phyloP scores from a whole-genome alignment of 2,329 filamentous ascomycete species.

The Colletotrichum karsti region DNA sequence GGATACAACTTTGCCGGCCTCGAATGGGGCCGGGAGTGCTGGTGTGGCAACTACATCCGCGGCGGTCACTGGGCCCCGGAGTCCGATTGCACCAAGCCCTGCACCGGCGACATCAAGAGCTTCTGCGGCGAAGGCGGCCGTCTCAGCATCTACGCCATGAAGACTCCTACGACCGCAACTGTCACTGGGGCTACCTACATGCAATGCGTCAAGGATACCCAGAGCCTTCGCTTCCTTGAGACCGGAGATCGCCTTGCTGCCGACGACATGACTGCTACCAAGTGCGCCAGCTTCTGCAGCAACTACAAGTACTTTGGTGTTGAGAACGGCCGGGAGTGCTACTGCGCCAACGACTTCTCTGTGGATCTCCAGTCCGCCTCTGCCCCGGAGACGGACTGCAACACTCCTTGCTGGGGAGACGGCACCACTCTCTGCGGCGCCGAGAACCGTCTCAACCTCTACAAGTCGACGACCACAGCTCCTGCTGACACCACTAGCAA shows the following conservation, averaged over 20 bases:
- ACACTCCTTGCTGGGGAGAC: conserved; percentile 44
- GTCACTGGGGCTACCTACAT: conserved; percentile 37
- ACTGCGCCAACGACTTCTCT: conserved; percentile 23
- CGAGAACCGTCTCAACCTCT: conserved; percentile 43
- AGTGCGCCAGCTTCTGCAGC: conserved; percentile 59
- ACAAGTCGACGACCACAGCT: conserved; percentile 32
- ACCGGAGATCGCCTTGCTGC: conserved; percentile 47
- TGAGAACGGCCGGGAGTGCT: conserved; percentile 32
- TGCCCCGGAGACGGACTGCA: conserved; percentile 38
- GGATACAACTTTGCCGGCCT: conserved; percentile 50
- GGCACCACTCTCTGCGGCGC: conserved; percentile 45
- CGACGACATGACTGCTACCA: conserved; percentile 53
- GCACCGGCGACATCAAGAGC: conserved; percentile 44
- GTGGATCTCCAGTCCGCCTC: background rate
- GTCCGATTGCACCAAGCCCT: conserved; percentile 49
- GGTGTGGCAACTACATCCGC: conserved; percentile 43
- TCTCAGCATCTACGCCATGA: conserved; percentile 40
- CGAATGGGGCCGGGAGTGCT: conserved; percentile 55
- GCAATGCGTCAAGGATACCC: conserved; percentile 53
- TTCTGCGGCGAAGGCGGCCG: conserved; percentile 49
- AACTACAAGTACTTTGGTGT: conserved; percentile 21
- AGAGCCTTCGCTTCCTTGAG: conserved; percentile 43
- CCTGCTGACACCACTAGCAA: background rate
- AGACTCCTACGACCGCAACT: background rate
- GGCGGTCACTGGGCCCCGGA: conserved; percentile 33